Percentiles rank a stretch among this genome's conserved stretches.
phyloP scores from a whole-genome alignment of 208 protist species.

The Wallacemonas sp. region DNA sequence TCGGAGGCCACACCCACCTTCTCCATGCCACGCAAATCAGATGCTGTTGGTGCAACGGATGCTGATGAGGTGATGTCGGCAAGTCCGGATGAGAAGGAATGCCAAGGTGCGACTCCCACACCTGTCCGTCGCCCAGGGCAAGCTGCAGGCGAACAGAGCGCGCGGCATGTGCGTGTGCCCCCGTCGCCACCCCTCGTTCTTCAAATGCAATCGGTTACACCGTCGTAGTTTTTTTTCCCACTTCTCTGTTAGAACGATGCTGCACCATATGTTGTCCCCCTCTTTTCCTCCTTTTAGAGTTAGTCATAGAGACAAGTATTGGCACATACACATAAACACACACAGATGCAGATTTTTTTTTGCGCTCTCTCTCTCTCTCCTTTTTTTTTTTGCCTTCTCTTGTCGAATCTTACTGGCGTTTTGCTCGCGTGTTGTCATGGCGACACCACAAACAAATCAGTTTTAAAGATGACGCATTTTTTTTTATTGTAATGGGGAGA shows the following conservation, averaged over 20 bases:
- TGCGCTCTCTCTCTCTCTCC: background rate
- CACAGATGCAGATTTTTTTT: constrained; percentile 1
- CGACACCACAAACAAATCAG: too few species aligned
- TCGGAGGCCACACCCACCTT: too few species aligned
- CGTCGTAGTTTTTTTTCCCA: constrained; percentile 6
- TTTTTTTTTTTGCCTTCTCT: constrained; percentile 12
- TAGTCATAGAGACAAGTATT: background rate
- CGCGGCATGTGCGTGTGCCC: constrained; percentile 41
- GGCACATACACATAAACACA: background rate
- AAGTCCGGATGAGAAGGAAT: constrained; percentile 1
- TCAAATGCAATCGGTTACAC: constrained; percentile 26
- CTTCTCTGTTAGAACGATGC: too few species aligned
- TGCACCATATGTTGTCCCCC: too few species aligned
- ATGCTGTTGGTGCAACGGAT: too few species aligned
- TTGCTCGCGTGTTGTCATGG: background rate
- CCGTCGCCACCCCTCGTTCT: constrained; percentile 64
- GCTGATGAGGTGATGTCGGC: constrained; percentile 7
- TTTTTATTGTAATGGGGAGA: too few species aligned
- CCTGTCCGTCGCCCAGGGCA: constrained; percentile 23
- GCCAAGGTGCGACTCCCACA: constrained; percentile 36
- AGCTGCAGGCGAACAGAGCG: constrained; percentile 1
- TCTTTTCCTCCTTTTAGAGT: too few species aligned
- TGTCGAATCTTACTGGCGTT: background rate
- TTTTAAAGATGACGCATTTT: too few species aligned
- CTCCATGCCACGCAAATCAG: too few species aligned